Evolutionary conservation across 805 yeast species (phyloP), one percentile per base, ranked within the genome.

Genomic region (Candida verbasci): DNA sequence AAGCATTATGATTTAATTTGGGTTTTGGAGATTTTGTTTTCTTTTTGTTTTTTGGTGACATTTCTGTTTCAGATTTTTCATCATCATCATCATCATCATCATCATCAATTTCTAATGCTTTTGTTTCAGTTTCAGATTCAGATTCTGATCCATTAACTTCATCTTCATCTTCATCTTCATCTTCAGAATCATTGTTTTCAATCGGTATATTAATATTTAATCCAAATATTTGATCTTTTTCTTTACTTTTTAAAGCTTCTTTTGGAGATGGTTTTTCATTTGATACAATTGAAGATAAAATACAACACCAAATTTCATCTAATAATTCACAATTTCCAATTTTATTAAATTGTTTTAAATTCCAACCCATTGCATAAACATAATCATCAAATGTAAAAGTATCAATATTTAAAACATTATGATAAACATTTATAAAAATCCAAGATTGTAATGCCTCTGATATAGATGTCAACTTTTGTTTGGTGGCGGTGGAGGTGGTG

Each of bases 361-460:
- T 62, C 73, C 80, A 65, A 25, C 64, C 61, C 60, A 82, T 53
- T 9, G 77, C 80, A 37, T 76, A 74, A 6, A 82, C 52, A 49
- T 76, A 84, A 46, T 82, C 94, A 58, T 86, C 96, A 60, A 83
- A 85, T 0, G 91, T 80, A 48, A 85, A 80, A 0, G 82, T 73
- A 48, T 82, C 87, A n/a, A 87, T 58, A 4, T 71, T 52, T 22
- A 86, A 60, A 1, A 86, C 77, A 24, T 70, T 70, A 46, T 78
- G 76, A 55, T 80, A 86, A 34, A 84, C 70, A 53, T 85, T 85
- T 20, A 86, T 56, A 49, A 86, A 87, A 1, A 76, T 65, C 95
- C 95, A 87, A 3, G 73, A 55, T 48, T 85, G 89, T 17, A 87
- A 52, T 1, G 82, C 71, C 34, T 73, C 75, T 34, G 60, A 68